A percentile compares a stretch with the other conserved stretches of the same genome.
Evolutionary conservation across 2,329 filamentous ascomycete genomes (phyloP).

Genomic region (Meredithiella fracta): DNA sequence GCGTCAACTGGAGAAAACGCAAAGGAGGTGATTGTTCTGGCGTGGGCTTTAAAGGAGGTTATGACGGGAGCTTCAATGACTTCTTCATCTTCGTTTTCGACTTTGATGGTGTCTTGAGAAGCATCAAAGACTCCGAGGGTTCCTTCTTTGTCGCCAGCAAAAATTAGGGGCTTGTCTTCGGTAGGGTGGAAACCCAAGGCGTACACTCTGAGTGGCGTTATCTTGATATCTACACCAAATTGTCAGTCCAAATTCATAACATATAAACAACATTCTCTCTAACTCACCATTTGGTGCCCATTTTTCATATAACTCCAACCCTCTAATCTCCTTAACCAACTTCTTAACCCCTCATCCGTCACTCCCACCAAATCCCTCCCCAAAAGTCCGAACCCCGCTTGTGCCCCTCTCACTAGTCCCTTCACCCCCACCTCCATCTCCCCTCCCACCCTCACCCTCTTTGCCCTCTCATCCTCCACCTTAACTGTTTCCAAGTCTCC

Average conservation of each 20-base stretch:
- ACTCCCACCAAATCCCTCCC: slow-evolving; percentile 69
- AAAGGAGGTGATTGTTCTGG: slow-evolving; percentile 74
- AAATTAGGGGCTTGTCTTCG: slow-evolving; percentile 68
- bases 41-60: slow-evolving; percentile 77
- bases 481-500: neutral
- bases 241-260: neutral
- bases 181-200: slow-evolving; percentile 78
- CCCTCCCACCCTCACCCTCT: slow-evolving; percentile 66
- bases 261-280: neutral
- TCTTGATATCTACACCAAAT: slow-evolving; percentile 55
- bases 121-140: slow-evolving; percentile 83
- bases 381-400: slow-evolving; percentile 77
- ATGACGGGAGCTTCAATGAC: slow-evolving; percentile 59
- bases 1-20: slow-evolving; percentile 57
- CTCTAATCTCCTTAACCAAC: slow-evolving; percentile 60
- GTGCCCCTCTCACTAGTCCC: slow-evolving; percentile 45
- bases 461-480: slow-evolving; percentile 36
- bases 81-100: slow-evolving; percentile 43
- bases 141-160: slow-evolving; percentile 88
- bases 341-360: slow-evolving; percentile 58
- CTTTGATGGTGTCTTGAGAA: slow-evolving; percentile 41
- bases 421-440: slow-evolving; percentile 54
- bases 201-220: slow-evolving; percentile 77
- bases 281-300: slow-evolving; percentile 61
- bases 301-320: slow-evolving; percentile 62